These are phyloP conservation scores for Rhodotorula glutinis DNA, from an alignment of 1,284 basidiomycete species.

Conservation along the genomic window DNA sequence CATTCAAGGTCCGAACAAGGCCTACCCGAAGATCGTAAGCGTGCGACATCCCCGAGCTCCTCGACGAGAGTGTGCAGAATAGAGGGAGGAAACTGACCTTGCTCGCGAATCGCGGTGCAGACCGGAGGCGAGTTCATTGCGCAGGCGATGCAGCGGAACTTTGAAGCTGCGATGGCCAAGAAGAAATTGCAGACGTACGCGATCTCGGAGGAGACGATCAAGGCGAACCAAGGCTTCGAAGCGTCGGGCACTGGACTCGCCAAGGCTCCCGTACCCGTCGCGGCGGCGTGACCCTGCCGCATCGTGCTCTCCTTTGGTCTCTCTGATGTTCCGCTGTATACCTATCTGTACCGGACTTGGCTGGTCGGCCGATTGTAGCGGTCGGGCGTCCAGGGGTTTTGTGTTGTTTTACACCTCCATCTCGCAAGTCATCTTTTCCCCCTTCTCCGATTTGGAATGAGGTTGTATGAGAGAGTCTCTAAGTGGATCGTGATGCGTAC, in stretches of 20 bases:
- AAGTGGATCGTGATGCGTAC: too few species aligned
- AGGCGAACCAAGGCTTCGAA: conserved; percentile 21
- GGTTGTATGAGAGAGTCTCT: too few species aligned
- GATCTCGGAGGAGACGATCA: conserved; percentile 17
- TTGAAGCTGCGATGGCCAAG: conserved; percentile 20
- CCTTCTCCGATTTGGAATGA: too few species aligned
- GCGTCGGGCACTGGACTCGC: conserved; percentile 27
- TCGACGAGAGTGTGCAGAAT: too few species aligned
- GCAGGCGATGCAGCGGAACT: conserved; percentile 21
- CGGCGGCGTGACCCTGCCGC: too few species aligned
- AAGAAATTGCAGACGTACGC: conserved; percentile 28
- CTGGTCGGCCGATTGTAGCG: too few species aligned
- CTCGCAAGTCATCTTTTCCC: too few species aligned
- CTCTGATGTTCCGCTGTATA: too few species aligned
- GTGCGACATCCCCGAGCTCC: background rate
- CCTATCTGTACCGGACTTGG: too few species aligned
- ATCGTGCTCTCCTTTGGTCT: too few species aligned
- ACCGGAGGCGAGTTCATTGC: conserved; percentile 34
- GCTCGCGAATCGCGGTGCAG: background rate
- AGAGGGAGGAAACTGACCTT: background rate
- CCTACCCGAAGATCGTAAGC: conserved; percentile 16
- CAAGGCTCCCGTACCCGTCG: background rate
- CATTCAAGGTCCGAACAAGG: conserved; percentile 42
- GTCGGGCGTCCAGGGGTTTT: too few species aligned
- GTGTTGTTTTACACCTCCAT: too few species aligned